Percentiles rank a stretch among this genome's conserved stretches.
Conservation (phyloP, 2,329 filamentous ascomycete genomes). For the Cadophora sp. region DNA sequence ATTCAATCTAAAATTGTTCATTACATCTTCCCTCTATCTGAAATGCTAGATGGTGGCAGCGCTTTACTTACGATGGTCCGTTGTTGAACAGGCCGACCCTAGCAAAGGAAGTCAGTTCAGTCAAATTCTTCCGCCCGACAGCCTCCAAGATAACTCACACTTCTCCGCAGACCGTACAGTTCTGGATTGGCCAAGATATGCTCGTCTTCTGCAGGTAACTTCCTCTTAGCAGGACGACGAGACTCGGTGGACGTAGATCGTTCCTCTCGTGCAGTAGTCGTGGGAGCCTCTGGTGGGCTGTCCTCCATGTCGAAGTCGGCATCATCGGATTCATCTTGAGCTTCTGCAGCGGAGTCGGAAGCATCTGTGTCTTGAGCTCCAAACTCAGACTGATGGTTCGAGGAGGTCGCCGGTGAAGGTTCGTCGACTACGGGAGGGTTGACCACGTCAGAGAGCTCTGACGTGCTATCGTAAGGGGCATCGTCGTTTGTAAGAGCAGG, state of each 20-base stretch:
- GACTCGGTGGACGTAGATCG: slow-evolving; percentile 74
- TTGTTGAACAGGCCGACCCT: slow-evolving; percentile 65
- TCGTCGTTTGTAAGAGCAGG: slow-evolving; percentile 49
- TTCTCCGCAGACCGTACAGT: slow-evolving; percentile 91
- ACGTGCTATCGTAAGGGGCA: slow-evolving; percentile 67
- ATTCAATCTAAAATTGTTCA: slow-evolving; percentile 57
- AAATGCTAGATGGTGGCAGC: slow-evolving; percentile 18
- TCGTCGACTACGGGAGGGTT: slow-evolving; percentile 58
- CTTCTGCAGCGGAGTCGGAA: slow-evolving; percentile 42
- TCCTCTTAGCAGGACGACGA: slow-evolving; percentile 74
- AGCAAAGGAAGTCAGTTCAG: slow-evolving; percentile 34
- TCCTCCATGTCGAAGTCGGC: slow-evolving; percentile 79
- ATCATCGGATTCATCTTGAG: slow-evolving; percentile 66
- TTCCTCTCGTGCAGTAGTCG: slow-evolving; percentile 56
- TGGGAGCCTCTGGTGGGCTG: slow-evolving; percentile 57
- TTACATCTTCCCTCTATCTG: slow-evolving; percentile 25
- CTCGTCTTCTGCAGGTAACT: slow-evolving; percentile 71
- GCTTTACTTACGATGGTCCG: slow-evolving; percentile 55
- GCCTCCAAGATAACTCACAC: slow-evolving; percentile 63
- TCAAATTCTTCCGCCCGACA: slow-evolving; percentile 44
- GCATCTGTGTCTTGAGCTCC: slow-evolving; percentile 41
- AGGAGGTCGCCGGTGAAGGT: slow-evolving; percentile 54
- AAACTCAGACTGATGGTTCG: slow-evolving; percentile 45
- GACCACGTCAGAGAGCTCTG: slow-evolving; percentile 76
- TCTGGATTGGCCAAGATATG: slow-evolving; percentile 92